phyloP scores from a whole-genome alignment of 2,329 filamentous ascomycete genomes.

The Cladosporium oxysporum region DNA sequence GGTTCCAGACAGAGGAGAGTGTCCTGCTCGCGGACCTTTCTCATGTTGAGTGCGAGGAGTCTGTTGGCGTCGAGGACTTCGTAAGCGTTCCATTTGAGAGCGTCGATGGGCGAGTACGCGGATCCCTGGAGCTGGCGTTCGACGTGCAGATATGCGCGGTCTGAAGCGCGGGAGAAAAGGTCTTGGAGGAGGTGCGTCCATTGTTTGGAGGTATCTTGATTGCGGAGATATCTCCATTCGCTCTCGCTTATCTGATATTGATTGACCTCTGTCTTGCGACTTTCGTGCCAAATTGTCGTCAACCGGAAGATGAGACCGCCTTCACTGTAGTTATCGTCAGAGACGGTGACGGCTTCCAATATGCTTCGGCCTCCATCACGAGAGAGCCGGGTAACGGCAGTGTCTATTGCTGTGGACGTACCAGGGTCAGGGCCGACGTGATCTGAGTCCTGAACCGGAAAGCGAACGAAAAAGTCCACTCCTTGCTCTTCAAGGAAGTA shows the following conservation, averaged over 20 bases:
- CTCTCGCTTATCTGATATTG: neutral
- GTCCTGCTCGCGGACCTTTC: neutral
- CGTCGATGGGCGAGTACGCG: neutral
- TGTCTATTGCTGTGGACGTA: neutral
- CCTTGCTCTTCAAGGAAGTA: constrained; percentile 4
- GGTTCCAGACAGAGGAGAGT: neutral
- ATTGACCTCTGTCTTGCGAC: neutral
- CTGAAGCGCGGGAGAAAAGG: neutral
- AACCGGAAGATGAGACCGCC: neutral
- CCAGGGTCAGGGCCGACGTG: neutral
- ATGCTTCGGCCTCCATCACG: neutral
- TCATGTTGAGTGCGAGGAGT: constrained; percentile 11
- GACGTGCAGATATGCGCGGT: constrained; percentile 14
- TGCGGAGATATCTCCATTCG: neutral
- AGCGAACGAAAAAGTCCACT: neutral
- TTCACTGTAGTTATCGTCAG: neutral
- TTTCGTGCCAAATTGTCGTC: neutral
- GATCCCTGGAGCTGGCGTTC: constrained; percentile 3
- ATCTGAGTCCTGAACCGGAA: neutral
- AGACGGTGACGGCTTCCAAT: constrained; percentile 1
- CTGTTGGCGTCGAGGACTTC: neutral
- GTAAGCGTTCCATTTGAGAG: constrained; percentile 4
- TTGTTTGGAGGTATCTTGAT: too few relatives aligned
- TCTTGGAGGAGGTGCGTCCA: neutral
- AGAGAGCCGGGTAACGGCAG: neutral